Percentiles rank a stretch among this genome's conserved stretches.
phyloP scores from a whole-genome alignment of 129 eudicot genomes.

The Flaveria brownii region DNA sequence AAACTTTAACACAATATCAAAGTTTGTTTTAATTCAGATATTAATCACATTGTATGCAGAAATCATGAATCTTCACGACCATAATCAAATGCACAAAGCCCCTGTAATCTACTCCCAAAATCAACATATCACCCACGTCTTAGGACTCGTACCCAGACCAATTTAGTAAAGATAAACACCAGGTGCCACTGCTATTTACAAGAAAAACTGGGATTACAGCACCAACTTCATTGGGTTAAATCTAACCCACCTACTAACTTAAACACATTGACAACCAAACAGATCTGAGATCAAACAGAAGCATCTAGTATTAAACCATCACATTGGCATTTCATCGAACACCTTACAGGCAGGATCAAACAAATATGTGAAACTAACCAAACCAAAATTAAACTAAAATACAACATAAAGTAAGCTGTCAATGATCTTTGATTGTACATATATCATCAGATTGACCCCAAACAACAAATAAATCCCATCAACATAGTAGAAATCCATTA shows the following conservation, averaged over 20 bases:
- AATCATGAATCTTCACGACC: no score
- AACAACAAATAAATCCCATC: no score
- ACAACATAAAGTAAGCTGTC: no score
- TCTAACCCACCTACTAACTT: background rate
- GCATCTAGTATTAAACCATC: background rate
- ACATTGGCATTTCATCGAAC: slow-evolving; percentile 11
- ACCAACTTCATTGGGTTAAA: background rate
- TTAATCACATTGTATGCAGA: no score
- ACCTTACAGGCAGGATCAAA: slow-evolving; percentile 13
- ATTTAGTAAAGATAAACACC: no score
- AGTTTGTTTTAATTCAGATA: background rate
- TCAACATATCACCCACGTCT: no score
- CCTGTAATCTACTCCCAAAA: no score
- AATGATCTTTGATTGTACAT: no score
- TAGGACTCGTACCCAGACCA: no score
- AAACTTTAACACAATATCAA: background rate
- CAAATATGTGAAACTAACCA: background rate
- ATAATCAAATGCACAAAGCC: no score
- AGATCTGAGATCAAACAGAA: background rate
- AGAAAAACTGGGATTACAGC: background rate
- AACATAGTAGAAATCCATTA: no score
- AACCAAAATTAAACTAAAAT: background rate
- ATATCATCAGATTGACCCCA: no score
- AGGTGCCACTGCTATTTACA: background rate
- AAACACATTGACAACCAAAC: background rate